Percentiles rank a stretch among this genome's conserved stretches.
These are phyloP conservation scores for Daphne laureola DNA, from an alignment of 441 rosid species.

Conservation along the genomic window DNA sequence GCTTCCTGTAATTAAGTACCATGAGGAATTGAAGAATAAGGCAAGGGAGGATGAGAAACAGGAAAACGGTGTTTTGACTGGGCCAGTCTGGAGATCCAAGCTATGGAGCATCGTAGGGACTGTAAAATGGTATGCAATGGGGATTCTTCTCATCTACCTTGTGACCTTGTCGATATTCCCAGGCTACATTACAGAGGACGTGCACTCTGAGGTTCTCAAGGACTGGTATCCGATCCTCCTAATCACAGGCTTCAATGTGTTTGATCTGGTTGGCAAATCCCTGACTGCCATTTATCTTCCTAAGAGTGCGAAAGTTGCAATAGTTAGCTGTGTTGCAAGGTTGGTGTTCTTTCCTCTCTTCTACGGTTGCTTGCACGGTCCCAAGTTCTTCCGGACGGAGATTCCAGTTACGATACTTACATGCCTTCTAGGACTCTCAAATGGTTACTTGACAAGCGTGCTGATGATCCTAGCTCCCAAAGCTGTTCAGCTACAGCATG, in stretches of 20 bases:
- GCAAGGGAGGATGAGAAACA: conserved; percentile 38
- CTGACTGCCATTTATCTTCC: conserved; percentile 62
- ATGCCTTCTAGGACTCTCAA: conserved; percentile 70
- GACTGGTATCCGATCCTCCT: conserved; percentile 84
- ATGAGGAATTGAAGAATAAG: conserved; percentile 52
- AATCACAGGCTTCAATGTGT: conserved; percentile 62
- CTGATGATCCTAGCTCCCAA: conserved; percentile 81
- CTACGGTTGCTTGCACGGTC: conserved; percentile 83
- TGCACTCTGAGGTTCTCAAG: conserved; percentile 63
- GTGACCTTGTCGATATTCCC: conserved; percentile 88
- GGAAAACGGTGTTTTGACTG: conserved; percentile 41
- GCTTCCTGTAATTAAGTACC: conserved; percentile 75
- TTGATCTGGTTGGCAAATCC: conserved; percentile 83
- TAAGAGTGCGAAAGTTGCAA: conserved; percentile 48
- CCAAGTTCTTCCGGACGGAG: conserved; percentile 68
- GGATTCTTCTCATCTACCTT: conserved; percentile 50
- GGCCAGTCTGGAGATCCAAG: conserved; percentile 55
- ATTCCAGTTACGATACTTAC: conserved; percentile 75
- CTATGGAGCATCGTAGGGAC: conserved; percentile 50
- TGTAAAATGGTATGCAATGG: conserved; percentile 72
- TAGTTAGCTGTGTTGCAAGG: conserved; percentile 58
- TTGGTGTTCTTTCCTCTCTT: conserved; percentile 80
- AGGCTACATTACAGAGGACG: conserved; percentile 88
- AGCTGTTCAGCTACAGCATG: conserved; percentile 55
- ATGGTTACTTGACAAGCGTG: conserved; percentile 85